Conservation (phyloP, 306 rosid genomes). For the Nissolia schottii region DNA sequence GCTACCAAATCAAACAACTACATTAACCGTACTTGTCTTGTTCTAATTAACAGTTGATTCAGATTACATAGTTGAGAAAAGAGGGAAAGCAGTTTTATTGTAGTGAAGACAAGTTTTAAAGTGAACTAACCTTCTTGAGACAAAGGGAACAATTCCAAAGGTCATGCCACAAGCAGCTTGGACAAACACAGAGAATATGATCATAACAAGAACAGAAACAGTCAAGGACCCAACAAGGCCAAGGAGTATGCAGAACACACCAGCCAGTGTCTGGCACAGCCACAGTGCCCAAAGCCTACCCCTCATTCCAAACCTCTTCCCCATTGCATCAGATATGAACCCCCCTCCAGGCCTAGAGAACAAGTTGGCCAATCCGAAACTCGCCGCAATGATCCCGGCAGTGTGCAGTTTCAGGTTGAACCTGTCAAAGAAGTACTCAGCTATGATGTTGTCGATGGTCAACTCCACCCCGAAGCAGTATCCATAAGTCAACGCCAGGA, state of each 20-base stretch:
- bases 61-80: neutral
- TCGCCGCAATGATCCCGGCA: constrained; percentile 76
- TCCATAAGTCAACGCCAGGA: constrained; percentile 73
- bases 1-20: neutral
- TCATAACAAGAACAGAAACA: constrained; percentile 62
- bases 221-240: constrained; percentile 50
- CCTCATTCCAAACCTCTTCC: constrained; percentile 73
- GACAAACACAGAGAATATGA: constrained; percentile 65
- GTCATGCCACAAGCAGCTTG: constrained; percentile 96
- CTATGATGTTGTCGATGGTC: constrained; percentile 69
- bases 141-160: constrained; percentile 88
- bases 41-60: too few relatives aligned
- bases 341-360: constrained; percentile 83
- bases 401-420: constrained; percentile 64
- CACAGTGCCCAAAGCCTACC: constrained; percentile 83
- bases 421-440: constrained; percentile 77
- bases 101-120: neutral
- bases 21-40: neutral
- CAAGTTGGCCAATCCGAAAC: constrained; percentile 68
- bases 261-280: constrained; percentile 63
- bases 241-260: constrained; percentile 58
- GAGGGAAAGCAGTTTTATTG: neutral
- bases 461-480: constrained; percentile 89
- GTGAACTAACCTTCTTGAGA: constrained; percentile 65
- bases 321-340: constrained; percentile 51